phyloP scores from a whole-genome alignment of 2,329 filamentous ascomycete genomes.

The Penicillium sclerotiorum region DNA sequence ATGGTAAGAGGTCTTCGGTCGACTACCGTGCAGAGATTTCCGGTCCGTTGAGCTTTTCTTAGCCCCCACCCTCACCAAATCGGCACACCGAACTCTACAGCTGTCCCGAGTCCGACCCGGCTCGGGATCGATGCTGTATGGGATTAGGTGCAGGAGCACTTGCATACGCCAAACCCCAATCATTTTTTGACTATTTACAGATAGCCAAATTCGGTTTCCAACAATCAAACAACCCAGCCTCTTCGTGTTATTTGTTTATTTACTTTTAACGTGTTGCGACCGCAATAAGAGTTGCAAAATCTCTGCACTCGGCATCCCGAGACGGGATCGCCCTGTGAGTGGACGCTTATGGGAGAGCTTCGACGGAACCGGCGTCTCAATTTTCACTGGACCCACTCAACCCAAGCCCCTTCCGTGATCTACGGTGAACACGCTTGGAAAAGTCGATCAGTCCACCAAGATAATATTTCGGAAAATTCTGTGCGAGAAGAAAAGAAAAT shows the following conservation, averaged over 20 bases:
- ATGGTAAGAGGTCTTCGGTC: conserved; percentile 16
- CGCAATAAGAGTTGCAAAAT: background rate
- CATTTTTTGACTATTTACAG: background rate
- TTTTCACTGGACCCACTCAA: conserved; percentile 16
- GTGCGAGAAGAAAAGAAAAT: background rate
- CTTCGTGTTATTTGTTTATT: too few relatives aligned
- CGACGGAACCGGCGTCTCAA: conserved; percentile 15
- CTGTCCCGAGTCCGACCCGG: conserved; percentile 20
- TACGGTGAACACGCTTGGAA: conserved; percentile 17
- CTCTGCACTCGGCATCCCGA: conserved; percentile 23
- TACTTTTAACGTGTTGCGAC: background rate
- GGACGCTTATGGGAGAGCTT: conserved; percentile 2
- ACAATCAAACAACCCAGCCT: background rate
- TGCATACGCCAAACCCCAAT: background rate
- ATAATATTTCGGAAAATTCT: background rate
- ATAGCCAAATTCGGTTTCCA: background rate
- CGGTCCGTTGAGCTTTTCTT: conserved; percentile 15
- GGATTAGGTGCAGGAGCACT: background rate
- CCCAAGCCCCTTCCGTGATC: conserved; percentile 23
- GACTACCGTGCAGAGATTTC: conserved; percentile 22
- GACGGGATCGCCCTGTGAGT: conserved; percentile 17
- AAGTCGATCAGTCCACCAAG: background rate
- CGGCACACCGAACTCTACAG: conserved; percentile 28
- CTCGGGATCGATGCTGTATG: conserved; percentile 19
- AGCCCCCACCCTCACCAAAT: conserved; percentile 21